A percentile compares a stretch with the other conserved stretches of the same genome.
phyloP scores from a whole-genome alignment of 2,329 filamentous ascomycete genomes.

The Cladophialophora chaetospira region DNA sequence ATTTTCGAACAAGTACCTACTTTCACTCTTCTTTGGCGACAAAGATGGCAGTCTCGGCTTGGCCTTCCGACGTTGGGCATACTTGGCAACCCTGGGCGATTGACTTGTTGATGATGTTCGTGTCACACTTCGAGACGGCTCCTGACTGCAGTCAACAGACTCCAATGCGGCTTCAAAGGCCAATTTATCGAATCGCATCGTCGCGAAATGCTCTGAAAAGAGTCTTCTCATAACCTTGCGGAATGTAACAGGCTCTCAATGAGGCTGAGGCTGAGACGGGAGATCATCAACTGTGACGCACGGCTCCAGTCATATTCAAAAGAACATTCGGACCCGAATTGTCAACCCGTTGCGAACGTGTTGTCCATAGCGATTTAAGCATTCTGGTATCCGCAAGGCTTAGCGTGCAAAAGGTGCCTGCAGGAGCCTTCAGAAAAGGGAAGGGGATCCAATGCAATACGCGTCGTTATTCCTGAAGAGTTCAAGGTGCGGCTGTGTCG shows the following conservation, averaged over 20 bases:
- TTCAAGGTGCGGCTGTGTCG: too few relatives aligned
- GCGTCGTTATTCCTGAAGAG: too few relatives aligned
- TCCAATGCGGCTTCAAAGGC: background rate
- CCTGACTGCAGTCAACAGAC: background rate
- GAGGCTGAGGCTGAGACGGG: background rate
- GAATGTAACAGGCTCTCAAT: background rate
- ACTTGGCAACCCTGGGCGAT: background rate
- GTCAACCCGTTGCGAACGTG: too few relatives aligned
- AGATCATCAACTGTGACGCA: background rate
- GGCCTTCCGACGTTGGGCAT: slow-evolving; percentile 32
- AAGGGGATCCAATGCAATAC: too few relatives aligned
- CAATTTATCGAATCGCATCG: slow-evolving; percentile 8
- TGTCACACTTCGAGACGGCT: background rate
- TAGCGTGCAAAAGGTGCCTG: too few relatives aligned
- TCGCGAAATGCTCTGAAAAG: slow-evolving; percentile 11
- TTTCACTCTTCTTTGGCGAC: slow-evolving; percentile 27
- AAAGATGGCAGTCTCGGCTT: slow-evolving; percentile 29
- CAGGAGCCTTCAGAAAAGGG: too few relatives aligned
- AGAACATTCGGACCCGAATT: background rate
- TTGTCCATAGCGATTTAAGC: too few relatives aligned
- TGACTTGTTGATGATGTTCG: background rate
- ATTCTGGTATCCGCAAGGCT: too few relatives aligned
- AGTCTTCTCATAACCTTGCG: background rate
- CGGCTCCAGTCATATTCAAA: too few relatives aligned
- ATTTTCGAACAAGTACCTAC: slow-evolving; percentile 17